Percentiles rank a stretch among this genome's conserved stretches.
phyloP scores from a whole-genome alignment of 169 alveolate genomes.

The Plasmodium sp. region DNA sequence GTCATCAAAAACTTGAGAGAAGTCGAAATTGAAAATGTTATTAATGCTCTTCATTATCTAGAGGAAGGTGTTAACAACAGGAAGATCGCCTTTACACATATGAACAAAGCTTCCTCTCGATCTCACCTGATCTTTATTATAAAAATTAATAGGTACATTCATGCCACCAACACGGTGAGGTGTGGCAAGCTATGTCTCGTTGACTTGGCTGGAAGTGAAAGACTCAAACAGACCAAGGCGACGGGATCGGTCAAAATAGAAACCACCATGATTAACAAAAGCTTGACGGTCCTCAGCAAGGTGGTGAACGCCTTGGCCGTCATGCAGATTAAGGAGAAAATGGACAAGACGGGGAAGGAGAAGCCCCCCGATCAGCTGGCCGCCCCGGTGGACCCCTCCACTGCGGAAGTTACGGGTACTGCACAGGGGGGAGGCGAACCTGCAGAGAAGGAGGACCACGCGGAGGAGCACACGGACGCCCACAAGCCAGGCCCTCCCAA shows the following conservation, averaged over 20 bases:
- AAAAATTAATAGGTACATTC: conserved; percentile 57
- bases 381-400: neutral
- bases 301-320: conserved; percentile 82
- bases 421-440: neutral
- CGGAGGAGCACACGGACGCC: neutral
- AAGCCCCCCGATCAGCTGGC: neutral
- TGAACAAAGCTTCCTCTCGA: conserved; percentile 81
- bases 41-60: conserved; percentile 30
- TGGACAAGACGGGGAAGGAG: neutral
- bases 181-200: conserved; percentile 83
- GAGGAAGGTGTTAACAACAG: conserved; percentile 76
- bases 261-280: conserved; percentile 84
- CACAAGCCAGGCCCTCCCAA: neutral
- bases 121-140: conserved; percentile 80
- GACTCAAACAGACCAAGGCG: conserved; percentile 86
- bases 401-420: neutral
- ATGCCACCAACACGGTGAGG: conserved; percentile 84
- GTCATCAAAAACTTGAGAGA: conserved; percentile 63
- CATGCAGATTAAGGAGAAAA: conserved; percentile 76
- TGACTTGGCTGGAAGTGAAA: conserved; percentile 89
- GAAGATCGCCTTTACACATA: conserved; percentile 78
- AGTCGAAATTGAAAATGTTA: conserved; percentile 53
- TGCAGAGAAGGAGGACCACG: neutral
- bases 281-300: conserved; percentile 81
- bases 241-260: conserved; percentile 87